Evolutionary conservation across 2,329 filamentous ascomycete genomes (phyloP).

Genomic region (Rhinocladiella similis): DNA sequence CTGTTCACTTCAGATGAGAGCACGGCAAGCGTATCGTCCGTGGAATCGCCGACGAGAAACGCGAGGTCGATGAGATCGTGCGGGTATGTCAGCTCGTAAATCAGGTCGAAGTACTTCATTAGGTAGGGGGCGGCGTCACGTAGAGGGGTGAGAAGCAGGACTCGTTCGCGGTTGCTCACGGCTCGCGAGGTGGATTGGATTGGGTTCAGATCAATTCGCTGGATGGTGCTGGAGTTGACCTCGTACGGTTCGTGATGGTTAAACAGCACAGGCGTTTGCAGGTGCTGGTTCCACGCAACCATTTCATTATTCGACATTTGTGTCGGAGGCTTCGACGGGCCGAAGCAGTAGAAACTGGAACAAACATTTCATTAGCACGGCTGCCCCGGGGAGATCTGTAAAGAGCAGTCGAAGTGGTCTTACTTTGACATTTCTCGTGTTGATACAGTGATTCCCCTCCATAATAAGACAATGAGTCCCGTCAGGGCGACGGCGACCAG

Average conservation of each 20-base stretch:
- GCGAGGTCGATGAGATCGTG: conserved; percentile 93
- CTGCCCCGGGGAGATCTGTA: not conserved
- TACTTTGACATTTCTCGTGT: conserved; percentile 91
- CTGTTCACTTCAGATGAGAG: conserved; percentile 82
- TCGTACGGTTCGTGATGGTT: conserved; percentile 89
- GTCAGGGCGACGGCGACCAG: conserved; percentile 70
- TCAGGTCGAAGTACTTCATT: conserved; percentile 87
- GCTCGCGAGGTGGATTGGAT: conserved; percentile 80
- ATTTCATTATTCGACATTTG: conserved; percentile 92
- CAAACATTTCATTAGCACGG: conserved; percentile 8
- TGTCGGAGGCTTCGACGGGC: conserved; percentile 92
- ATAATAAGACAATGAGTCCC: conserved; percentile 76
- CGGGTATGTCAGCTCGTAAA: conserved; percentile 87
- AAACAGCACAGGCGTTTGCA: conserved; percentile 91
- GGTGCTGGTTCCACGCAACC: conserved; percentile 81
- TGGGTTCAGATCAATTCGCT: conserved; percentile 79
- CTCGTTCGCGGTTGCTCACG: conserved; percentile 74
- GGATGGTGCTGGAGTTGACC: conserved; percentile 77
- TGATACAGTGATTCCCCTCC: conserved; percentile 78
- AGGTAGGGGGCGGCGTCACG: conserved; percentile 84
- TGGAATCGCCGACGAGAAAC: conserved; percentile 90
- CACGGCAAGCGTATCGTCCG: conserved; percentile 86
- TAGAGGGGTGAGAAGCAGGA: conserved; percentile 89
- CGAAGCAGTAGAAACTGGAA: conserved; percentile 92
- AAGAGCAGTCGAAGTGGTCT: not conserved